Percentiles rank a stretch among this genome's conserved stretches.
These are phyloP conservation scores for Spergularia marina DNA, from an alignment of 148 eudicot species.

Conservation along the genomic window DNA sequence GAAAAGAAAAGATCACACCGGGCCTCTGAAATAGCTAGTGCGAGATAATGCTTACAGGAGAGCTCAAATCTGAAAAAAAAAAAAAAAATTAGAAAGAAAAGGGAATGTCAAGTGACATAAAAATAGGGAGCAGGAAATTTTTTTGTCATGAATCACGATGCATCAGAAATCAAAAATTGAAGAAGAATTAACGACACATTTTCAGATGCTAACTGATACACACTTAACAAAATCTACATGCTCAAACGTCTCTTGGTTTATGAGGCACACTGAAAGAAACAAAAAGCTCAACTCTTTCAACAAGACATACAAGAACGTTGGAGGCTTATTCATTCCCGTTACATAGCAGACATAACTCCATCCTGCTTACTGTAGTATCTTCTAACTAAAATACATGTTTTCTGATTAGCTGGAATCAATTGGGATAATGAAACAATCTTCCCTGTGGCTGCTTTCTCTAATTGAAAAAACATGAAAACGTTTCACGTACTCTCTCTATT, in stretches of 20 bases:
- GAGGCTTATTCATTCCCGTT: too few species aligned
- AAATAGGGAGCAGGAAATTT: background rate
- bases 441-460: too few species aligned
- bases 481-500: too few species aligned
- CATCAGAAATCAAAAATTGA: background rate
- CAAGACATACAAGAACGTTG: too few species aligned
- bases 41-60: conserved; percentile 1
- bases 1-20: conserved; percentile 5
- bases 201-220: background rate
- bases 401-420: too few species aligned
- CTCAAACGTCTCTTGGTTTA: background rate
- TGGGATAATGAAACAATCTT: too few species aligned
- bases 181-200: background rate
- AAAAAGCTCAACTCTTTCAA: background rate
- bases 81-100: background rate
- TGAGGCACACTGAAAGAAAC: background rate
- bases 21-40: conserved; percentile 12
- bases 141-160: background rate
- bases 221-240: background rate
- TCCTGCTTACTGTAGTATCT: too few species aligned
- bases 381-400: too few species aligned
- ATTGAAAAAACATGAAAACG: too few species aligned
- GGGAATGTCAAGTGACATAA: background rate
- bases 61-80: conserved; percentile 17
- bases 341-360: too few species aligned